These are phyloP conservation scores for Santalum album DNA, from an alignment of 164 flowering plant species.

Conservation along the genomic window DNA sequence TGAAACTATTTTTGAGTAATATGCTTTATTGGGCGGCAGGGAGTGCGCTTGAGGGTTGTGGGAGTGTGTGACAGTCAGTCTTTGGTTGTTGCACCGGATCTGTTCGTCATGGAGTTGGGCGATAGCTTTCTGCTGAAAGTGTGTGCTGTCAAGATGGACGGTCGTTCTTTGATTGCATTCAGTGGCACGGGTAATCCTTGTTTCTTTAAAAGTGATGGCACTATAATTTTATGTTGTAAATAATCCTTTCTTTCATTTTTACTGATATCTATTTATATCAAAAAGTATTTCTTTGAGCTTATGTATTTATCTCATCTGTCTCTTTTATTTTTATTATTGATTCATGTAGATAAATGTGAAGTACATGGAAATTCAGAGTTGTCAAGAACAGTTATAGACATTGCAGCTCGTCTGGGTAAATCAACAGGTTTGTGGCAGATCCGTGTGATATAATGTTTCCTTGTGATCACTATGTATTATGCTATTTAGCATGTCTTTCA, in stretches of 20 bases:
- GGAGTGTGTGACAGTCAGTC: slow-evolving; percentile 73
- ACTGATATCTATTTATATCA: not conserved
- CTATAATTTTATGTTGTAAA: no score
- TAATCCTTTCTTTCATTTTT: no score
- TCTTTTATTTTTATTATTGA: slow-evolving; percentile 1
- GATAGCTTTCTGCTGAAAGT: slow-evolving; percentile 43
- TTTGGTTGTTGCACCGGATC: slow-evolving; percentile 32
- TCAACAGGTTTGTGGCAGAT: slow-evolving; percentile 31
- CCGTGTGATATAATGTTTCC: not conserved
- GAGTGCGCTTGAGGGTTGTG: slow-evolving; percentile 57
- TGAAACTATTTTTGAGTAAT: not conserved
- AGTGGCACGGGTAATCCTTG: slow-evolving; percentile 26
- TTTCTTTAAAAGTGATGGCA: not conserved
- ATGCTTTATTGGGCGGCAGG: slow-evolving; percentile 31
- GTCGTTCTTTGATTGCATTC: slow-evolving; percentile 36
- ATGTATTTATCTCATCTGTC: not conserved
- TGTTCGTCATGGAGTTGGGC: slow-evolving; percentile 28
- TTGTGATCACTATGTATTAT: no score
- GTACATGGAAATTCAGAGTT: slow-evolving; percentile 25
- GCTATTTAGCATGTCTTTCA: no score
- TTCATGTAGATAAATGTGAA: slow-evolving; percentile 33
- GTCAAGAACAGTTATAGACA: slow-evolving; percentile 29
- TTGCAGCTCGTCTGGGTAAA: slow-evolving; percentile 41
- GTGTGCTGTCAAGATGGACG: slow-evolving; percentile 43
- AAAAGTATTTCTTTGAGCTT: not conserved